Evolutionary conservation across 352 stramenopile genomes (phyloP).

Genomic region (Phytophthora pistaciae): DNA sequence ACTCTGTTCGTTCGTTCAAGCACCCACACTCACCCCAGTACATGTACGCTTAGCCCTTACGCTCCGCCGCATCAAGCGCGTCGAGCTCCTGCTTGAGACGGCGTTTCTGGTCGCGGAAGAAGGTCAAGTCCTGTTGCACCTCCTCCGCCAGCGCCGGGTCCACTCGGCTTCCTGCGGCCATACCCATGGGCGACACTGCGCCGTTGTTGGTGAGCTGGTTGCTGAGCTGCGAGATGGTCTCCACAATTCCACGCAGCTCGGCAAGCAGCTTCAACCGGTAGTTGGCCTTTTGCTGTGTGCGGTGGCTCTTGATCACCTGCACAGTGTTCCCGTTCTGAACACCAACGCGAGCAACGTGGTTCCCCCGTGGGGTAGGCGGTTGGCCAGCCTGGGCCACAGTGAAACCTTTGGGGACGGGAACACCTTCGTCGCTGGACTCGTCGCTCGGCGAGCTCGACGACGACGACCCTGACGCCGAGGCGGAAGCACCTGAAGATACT

Average conservation of each 20-base stretch:
- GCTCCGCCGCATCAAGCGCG: slow-evolving; percentile 17
- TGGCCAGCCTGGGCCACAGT: neutral
- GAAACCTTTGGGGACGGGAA: slow-evolving; percentile 15
- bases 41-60: slow-evolving; percentile 13
- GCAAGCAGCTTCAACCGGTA: slow-evolving; percentile 38
- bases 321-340: slow-evolving; percentile 14
- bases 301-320: slow-evolving; percentile 3
- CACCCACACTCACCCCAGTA: slow-evolving; percentile 12
- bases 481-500: slow-evolving; percentile 14
- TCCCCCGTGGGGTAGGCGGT: neutral
- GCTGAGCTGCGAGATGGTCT: slow-evolving; percentile 37
- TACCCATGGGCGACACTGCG: slow-evolving; percentile 18
- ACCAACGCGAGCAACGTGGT: slow-evolving; percentile 1
- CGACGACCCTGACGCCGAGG: slow-evolving; percentile 20
- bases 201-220: slow-evolving; percentile 28
- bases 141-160: slow-evolving; percentile 37
- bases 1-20: neutral
- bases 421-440: slow-evolving; percentile 26
- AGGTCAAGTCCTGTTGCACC: slow-evolving; percentile 39
- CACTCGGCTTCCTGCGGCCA: slow-evolving; percentile 22
- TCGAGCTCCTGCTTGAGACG: slow-evolving; percentile 37
- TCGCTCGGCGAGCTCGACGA: slow-evolving; percentile 23
- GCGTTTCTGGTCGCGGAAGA: slow-evolving; percentile 40
- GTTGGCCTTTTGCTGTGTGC: slow-evolving; percentile 30
- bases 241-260: slow-evolving; percentile 41